A percentile compares a stretch with the other conserved stretches of the same genome.
phyloP scores from a whole-genome alignment of 108 stramenopile species.

The Cyclotella cryptica region DNA sequence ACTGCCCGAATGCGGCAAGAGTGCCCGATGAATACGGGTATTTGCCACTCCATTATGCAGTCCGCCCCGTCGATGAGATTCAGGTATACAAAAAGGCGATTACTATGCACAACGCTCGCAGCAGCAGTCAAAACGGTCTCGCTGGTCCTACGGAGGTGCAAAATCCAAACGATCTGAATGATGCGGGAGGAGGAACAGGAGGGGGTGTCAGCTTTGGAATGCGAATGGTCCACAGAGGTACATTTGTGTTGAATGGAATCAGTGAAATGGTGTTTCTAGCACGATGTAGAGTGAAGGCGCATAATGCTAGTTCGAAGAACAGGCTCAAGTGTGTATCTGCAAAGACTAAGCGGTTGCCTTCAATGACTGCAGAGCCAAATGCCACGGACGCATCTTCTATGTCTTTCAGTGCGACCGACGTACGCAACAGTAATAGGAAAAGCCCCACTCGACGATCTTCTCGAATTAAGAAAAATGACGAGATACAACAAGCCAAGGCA shows the following conservation, averaged over 20 bases:
- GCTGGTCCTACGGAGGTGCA: background rate
- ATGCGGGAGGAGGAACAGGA: conserved; percentile 3
- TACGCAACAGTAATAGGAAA: background rate
- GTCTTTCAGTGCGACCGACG: background rate
- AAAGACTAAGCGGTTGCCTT: background rate
- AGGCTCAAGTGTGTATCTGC: background rate
- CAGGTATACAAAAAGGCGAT: conserved; percentile 5
- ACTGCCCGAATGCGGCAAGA: conserved; percentile 2
- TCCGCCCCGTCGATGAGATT: conserved; percentile 3
- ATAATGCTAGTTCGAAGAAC: background rate
- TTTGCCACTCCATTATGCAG: conserved; percentile 27
- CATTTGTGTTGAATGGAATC: background rate
- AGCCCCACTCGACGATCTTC: background rate
- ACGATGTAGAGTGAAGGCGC: background rate
- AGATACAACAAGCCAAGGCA: background rate
- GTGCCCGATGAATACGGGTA: conserved; percentile 5
- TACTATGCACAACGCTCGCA: background rate
- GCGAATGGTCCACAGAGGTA: conserved; percentile 6
- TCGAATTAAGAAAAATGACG: conserved; percentile 12
- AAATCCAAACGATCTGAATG: background rate
- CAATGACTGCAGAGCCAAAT: too few relatives aligned
- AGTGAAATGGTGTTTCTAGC: background rate
- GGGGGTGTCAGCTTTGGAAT: conserved; percentile 8
- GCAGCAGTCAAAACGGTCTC: background rate
- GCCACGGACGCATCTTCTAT: too few relatives aligned